Evolutionary conservation across 2,329 filamentous ascomycete genomes (phyloP), one percentile per base, ranked within the genome.

Genomic region (Penicillium rolfsii): DNA sequence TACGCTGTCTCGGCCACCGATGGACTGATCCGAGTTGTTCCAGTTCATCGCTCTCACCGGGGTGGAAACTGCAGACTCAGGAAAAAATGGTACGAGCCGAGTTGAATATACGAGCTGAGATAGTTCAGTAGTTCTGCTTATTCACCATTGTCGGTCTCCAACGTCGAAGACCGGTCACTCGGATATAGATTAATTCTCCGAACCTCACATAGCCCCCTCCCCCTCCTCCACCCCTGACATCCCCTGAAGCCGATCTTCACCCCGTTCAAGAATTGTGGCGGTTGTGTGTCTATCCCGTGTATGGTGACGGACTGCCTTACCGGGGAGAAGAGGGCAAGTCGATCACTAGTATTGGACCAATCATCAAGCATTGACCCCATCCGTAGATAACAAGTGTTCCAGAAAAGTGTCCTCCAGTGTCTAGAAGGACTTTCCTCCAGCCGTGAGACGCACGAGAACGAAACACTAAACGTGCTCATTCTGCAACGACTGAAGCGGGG

Each of bases 161-260:
- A 14, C 22, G 45, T 45, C 28, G 38, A 45, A 36, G 36, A 26
- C 38, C 22, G 5, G 11, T 5, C 12, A n/a, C 24, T 19, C 35
- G 26, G 55, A 49, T 28, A 52, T 24, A n/a, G 12, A 22, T 45
- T 38, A 46, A 45, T 52, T 19, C 28, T 36, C 55, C 55, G 48
- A 52, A 4, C 9, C 36, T 14, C 14, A 14, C 12, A 38, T 43
- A n/a, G 14, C 6, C 48, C 22, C 11, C 26, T 33, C 28, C 46
- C 16, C 46, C n/a, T n/a, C n/a, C 26, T 33, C 28, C 46, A 24
- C 46, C n/a, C n/a, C n/a, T 19, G 4, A 8, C 46, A 19, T 2
- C 49, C 5, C 30, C 30, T 9, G 24, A 26, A 35, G n/a, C 43
- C 26, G 36, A 26, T 49, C 55, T 50, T 40, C 24, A 11, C 41